phyloP scores from a whole-genome alignment of 805 yeast species.

The Suhomyces pyralidae region DNA sequence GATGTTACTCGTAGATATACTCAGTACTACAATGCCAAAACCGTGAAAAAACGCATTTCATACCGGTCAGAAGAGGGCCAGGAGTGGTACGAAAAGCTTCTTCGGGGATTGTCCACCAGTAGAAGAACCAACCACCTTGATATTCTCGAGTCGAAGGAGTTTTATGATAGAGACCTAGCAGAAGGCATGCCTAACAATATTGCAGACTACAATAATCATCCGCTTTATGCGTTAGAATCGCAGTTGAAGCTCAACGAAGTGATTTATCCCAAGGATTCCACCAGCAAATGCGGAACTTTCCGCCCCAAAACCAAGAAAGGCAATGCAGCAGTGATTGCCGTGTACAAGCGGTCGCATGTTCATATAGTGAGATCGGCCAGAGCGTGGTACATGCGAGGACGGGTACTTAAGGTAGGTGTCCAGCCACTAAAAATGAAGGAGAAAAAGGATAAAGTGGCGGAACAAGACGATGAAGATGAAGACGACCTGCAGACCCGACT shows the following conservation, averaged over 20 bases:
- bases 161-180: slow-evolving; percentile 55
- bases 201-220: slow-evolving; percentile 84
- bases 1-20: slow-evolving; percentile 89
- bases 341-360: slow-evolving; percentile 68
- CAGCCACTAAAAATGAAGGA: slow-evolving; percentile 55
- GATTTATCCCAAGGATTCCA: slow-evolving; percentile 57
- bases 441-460: slow-evolving; percentile 23
- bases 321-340: slow-evolving; percentile 46
- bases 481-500: slow-evolving; percentile 58
- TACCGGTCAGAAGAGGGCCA: slow-evolving; percentile 50
- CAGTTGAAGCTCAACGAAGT: slow-evolving; percentile 74
- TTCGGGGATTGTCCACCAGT: slow-evolving; percentile 25
- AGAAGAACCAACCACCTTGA: slow-evolving; percentile 35
- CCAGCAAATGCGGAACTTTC: slow-evolving; percentile 64
- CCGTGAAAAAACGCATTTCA: slow-evolving; percentile 69
- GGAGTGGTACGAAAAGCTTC: slow-evolving; percentile 57
- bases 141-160: slow-evolving; percentile 57
- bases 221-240: slow-evolving; percentile 74
- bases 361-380: slow-evolving; percentile 64
- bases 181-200: slow-evolving; percentile 89
- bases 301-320: slow-evolving; percentile 38
- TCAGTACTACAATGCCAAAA: slow-evolving; percentile 65
- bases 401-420: slow-evolving; percentile 68
- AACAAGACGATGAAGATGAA: slow-evolving; percentile 33
- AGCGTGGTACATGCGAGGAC: slow-evolving; percentile 83